phyloP scores from a whole-genome alignment of 2,329 filamentous ascomycete genomes.

The Sordariomycetes sp. region DNA sequence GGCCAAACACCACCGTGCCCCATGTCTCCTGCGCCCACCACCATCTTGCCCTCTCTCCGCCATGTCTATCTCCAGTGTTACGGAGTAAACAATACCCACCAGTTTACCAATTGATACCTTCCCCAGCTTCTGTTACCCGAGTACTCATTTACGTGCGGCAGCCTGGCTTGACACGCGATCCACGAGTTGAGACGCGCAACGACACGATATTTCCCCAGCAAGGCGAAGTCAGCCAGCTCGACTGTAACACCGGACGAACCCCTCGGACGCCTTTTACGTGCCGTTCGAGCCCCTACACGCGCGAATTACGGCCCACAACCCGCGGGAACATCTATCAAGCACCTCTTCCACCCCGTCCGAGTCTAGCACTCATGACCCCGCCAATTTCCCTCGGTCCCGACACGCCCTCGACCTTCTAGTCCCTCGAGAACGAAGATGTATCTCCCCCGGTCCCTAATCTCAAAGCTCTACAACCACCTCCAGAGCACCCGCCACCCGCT shows the following conservation, averaged over 20 bases:
- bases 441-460: slow-evolving; percentile 80
- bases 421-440: slow-evolving; percentile 54
- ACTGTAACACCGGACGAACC: neutral
- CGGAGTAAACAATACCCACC: neutral
- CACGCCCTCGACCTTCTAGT: slow-evolving; percentile 17
- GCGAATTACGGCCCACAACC: neutral
- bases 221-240: neutral
- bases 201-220: neutral
- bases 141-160: neutral
- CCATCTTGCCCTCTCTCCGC: neutral
- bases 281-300: neutral
- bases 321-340: too few species aligned
- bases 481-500: slow-evolving; percentile 79
- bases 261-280: neutral
- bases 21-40: neutral
- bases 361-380: slow-evolving; percentile 1
- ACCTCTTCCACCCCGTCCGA: neutral
- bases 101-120: neutral
- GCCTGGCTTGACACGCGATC: neutral
- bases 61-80: neutral
- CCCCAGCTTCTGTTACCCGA: neutral
- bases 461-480: slow-evolving; percentile 84
- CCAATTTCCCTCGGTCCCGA: slow-evolving; percentile 7
- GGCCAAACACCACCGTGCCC: neutral
- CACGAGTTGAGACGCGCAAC: neutral